phyloP scores from a whole-genome alignment of 176 grass and related monocot genomes.

The Musa schizocarpa region DNA sequence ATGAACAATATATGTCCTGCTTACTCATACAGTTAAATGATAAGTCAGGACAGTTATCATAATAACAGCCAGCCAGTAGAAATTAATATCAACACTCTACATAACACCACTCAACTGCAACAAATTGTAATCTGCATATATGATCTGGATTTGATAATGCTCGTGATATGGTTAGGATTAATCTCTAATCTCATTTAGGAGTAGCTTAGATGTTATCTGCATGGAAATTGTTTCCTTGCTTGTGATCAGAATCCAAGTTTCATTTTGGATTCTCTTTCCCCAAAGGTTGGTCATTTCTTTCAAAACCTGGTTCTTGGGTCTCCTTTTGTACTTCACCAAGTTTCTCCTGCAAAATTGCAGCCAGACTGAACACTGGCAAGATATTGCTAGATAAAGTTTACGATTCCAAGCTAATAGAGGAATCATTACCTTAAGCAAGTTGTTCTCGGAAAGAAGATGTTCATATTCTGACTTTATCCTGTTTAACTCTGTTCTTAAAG shows the following conservation, averaged over 20 bases:
- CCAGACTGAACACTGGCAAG: background rate
- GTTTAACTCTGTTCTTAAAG: constrained; percentile 79
- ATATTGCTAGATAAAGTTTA: background rate
- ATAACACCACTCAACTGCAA: background rate
- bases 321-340: constrained; percentile 47
- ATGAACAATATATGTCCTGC: background rate
- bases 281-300: constrained; percentile 47
- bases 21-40: background rate
- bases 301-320: constrained; percentile 45
- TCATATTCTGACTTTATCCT: constrained; percentile 79
- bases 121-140: constrained; percentile 1
- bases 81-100: background rate
- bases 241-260: constrained; percentile 13
- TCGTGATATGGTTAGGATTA: background rate
- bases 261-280: constrained; percentile 42
- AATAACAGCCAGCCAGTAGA: background rate
- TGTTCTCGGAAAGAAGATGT: constrained; percentile 67
- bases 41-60: background rate
- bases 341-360: constrained; percentile 48
- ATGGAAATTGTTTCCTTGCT: constrained; percentile 1
- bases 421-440: constrained; percentile 55
- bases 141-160: background rate
- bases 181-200: background rate
- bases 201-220: background rate
- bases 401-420: background rate